Percentiles rank a stretch among this genome's conserved stretches.
These are phyloP conservation scores for Xylaria sp. DNA, from an alignment of 2,329 filamentous ascomycete genomes.

Conservation along the genomic window DNA sequence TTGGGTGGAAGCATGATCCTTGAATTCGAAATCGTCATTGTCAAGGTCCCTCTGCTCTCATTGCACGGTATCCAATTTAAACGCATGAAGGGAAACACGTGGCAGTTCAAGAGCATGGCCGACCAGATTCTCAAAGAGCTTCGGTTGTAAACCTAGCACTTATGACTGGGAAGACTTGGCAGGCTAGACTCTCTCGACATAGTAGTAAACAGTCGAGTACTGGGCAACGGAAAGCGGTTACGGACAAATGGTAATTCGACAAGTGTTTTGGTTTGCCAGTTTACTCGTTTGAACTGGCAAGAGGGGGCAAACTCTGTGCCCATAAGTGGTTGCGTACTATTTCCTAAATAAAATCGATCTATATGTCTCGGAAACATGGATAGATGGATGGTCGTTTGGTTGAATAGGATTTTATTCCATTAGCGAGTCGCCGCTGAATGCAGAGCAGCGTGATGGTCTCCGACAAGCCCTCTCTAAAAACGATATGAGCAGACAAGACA, in stretches of 20 bases:
- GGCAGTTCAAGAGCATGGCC: constrained; percentile 99
- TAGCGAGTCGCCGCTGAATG: constrained; percentile 6
- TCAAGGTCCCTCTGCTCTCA: constrained; percentile 93
- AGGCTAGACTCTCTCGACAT: constrained; percentile 8
- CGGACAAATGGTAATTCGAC: neutral
- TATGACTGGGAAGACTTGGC: constrained; percentile 11
- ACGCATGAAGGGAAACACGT: constrained; percentile 92
- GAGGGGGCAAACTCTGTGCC: constrained; percentile 1
- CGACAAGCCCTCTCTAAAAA: constrained; percentile 11
- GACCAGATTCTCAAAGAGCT: constrained; percentile 92
- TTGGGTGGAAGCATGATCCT: constrained; percentile 85
- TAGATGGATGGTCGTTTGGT: constrained; percentile 34
- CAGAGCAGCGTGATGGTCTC: constrained; percentile 15
- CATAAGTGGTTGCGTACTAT: constrained; percentile 20
- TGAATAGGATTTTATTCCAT: constrained; percentile 39
- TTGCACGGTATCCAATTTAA: constrained; percentile 98
- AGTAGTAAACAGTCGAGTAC: neutral
- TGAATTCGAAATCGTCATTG: constrained; percentile 95
- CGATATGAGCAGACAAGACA: constrained; percentile 23
- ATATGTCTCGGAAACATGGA: constrained; percentile 31
- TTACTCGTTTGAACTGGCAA: constrained; percentile 4
- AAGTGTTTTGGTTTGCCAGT: constrained; percentile 9
- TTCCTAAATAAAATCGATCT: constrained; percentile 29
- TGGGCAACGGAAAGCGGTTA: neutral
- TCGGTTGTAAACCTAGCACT: constrained; percentile 66